Evolutionary conservation across 768 basidiomycete genomes (phyloP).

Genomic region (Hortiboletus flavorubellus): DNA sequence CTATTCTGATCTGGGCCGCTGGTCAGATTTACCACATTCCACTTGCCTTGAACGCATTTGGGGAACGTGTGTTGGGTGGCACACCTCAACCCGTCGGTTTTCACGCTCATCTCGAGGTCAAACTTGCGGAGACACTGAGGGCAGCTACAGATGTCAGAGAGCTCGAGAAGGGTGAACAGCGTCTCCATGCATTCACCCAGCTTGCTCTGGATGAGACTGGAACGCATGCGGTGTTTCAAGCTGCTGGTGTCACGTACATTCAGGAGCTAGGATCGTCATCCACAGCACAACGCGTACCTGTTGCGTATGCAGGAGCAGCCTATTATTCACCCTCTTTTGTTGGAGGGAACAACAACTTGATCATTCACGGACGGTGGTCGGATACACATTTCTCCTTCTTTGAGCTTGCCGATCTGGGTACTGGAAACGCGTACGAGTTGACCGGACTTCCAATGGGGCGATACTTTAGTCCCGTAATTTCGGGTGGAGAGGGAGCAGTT

Average conservation of each 20-base stretch:
- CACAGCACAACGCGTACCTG: slow-evolving; percentile 42
- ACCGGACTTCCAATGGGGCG: slow-evolving; percentile 60
- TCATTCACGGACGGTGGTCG: slow-evolving; percentile 70
- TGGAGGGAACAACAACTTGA: slow-evolving; percentile 37
- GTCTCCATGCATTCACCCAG: slow-evolving; percentile 61
- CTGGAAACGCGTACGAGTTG: slow-evolving; percentile 45
- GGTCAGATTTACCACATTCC: slow-evolving; percentile 68
- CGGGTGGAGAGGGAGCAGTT: slow-evolving; percentile 36
- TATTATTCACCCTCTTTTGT: slow-evolving; percentile 69
- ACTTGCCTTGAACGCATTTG: slow-evolving; percentile 33
- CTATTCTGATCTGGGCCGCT: slow-evolving; percentile 68
- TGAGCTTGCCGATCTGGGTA: slow-evolving; percentile 55
- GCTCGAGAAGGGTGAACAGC: slow-evolving; percentile 53
- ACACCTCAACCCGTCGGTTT: slow-evolving; percentile 52
- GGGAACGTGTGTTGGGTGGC: slow-evolving; percentile 46
- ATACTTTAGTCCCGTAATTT: slow-evolving; percentile 59
- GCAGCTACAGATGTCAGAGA: slow-evolving; percentile 48
- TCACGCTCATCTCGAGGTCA: slow-evolving; percentile 60
- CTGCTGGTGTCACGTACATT: slow-evolving; percentile 45
- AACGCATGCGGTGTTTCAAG: slow-evolving; percentile 57
- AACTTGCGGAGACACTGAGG: slow-evolving; percentile 56
- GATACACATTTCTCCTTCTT: slow-evolving; percentile 58
- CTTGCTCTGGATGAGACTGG: slow-evolving; percentile 56
- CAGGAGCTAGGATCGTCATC: slow-evolving; percentile 26
- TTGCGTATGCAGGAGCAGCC: slow-evolving; percentile 42